Conservation (phyloP, 495 filamentous ascomycete genomes). For the Tuber umbilicatum region DNA sequence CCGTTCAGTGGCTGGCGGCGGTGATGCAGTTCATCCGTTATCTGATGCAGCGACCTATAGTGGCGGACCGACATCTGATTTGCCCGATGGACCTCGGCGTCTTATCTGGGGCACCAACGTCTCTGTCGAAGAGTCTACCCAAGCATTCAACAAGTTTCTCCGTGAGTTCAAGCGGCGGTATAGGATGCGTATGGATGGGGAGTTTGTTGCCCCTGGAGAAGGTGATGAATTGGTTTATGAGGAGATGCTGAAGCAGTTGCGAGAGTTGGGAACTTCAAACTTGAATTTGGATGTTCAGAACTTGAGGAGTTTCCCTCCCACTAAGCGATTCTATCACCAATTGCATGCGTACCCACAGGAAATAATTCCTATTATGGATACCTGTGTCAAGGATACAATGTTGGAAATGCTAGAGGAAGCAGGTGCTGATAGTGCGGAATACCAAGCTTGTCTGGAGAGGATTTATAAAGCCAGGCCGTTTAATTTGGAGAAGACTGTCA, state of each 20-base stretch:
- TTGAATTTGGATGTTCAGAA: constrained; percentile 85
- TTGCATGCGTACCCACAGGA: constrained; percentile 86
- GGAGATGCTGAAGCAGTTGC: constrained; percentile 81
- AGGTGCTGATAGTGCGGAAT: constrained; percentile 27
- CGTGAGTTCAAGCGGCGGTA: constrained; percentile 86
- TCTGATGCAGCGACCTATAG: constrained; percentile 41
- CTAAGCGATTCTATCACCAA: constrained; percentile 91
- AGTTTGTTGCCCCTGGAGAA: constrained; percentile 51
- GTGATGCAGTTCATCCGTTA: constrained; percentile 17
- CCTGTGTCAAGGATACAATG: constrained; percentile 85
- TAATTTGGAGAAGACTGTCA: constrained; percentile 77
- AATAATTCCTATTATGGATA: constrained; percentile 95
- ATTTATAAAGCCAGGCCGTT: constrained; percentile 82
- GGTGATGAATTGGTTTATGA: constrained; percentile 78
- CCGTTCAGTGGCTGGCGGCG: constrained; percentile 12
- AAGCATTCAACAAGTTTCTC: constrained; percentile 82
- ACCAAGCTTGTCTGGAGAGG: constrained; percentile 59
- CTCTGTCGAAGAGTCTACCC: constrained; percentile 80
- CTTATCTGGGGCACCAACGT: constrained; percentile 98
- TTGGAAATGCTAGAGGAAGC: constrained; percentile 77
- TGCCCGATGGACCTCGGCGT: constrained; percentile 69
- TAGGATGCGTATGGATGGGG: constrained; percentile 68
- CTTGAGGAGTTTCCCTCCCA: constrained; percentile 86
- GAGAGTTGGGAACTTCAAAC: constrained; percentile 69
- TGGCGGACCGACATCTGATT: constrained; percentile 61